phyloP scores from a whole-genome alignment of 495 filamentous ascomycete species.

The Neurospora intermedia region DNA sequence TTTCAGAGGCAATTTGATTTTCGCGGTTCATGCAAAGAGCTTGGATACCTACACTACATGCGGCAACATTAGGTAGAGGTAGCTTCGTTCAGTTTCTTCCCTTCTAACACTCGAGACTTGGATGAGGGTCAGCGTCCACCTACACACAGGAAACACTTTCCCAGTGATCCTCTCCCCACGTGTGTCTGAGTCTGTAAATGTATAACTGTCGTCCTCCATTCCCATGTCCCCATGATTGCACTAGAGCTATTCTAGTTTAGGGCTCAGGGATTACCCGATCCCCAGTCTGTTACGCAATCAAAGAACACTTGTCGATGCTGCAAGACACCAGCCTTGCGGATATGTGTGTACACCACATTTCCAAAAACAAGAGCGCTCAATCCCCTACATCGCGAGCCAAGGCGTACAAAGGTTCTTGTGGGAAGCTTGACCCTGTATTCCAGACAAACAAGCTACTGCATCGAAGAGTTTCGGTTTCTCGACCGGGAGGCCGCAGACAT shows the following conservation, averaged over 20 bases:
- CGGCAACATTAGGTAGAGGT: neutral
- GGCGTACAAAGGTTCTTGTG: neutral
- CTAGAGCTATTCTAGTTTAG: neutral
- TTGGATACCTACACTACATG: too few species aligned
- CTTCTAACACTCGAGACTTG: neutral
- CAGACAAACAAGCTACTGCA: neutral
- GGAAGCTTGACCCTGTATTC: neutral
- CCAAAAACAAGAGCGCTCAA: neutral
- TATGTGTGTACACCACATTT: neutral
- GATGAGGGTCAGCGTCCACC: neutral
- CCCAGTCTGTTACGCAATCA: neutral
- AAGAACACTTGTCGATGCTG: neutral
- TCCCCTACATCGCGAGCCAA: neutral
- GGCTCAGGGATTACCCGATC: neutral
- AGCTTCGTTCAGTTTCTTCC: neutral
- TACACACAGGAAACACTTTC: neutral
- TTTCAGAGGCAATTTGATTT: neutral
- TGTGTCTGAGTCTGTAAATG: neutral
- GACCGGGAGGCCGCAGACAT: neutral
- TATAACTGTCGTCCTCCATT: neutral
- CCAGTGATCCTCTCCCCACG: neutral
- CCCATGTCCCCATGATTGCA: neutral
- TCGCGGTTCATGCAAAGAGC: neutral
- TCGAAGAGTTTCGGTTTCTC: neutral
- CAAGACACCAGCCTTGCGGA: neutral